phyloP scores from a whole-genome alignment of 352 stramenopile species.

The Globisporangium splendens region DNA sequence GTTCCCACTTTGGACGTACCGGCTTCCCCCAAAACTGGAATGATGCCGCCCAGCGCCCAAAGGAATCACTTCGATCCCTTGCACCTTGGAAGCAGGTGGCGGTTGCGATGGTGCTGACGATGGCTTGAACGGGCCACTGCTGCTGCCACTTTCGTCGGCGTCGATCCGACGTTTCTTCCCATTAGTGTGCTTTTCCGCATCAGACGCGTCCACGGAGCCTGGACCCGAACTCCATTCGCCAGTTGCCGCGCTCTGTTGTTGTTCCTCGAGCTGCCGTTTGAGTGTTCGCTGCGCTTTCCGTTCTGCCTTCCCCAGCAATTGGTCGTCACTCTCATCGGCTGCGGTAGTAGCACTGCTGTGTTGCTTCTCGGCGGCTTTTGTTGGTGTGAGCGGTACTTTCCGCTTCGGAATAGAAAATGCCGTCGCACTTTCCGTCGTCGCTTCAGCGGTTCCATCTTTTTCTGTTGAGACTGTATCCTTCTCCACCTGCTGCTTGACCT shows the following conservation, averaged over 20 bases:
- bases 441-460: conserved; percentile 10
- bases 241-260: neutral
- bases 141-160: conserved; percentile 14
- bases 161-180: conserved; percentile 20
- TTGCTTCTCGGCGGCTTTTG: conserved; percentile 4
- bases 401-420: conserved; percentile 32
- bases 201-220: neutral
- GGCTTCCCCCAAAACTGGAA: conserved; percentile 31
- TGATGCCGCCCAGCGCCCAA: conserved; percentile 30
- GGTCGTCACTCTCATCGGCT: too few relatives aligned
- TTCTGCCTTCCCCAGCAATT: neutral
- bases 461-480: conserved; percentile 7
- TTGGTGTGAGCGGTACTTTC: conserved; percentile 16
- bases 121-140: neutral
- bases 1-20: conserved; percentile 73
- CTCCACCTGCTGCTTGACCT: neutral
- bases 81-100: conserved; percentile 4
- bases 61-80: conserved; percentile 48
- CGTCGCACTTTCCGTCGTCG: neutral
- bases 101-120: neutral
- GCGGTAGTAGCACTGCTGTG: neutral
- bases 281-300: conserved; percentile 10
- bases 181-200: neutral
- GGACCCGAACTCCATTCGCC: neutral
- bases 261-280: conserved; percentile 5